Evolutionary conservation across 257 asterid species (phyloP), one percentile per base, ranked within the genome.

Genomic region (Plectranthus barbatus): DNA sequence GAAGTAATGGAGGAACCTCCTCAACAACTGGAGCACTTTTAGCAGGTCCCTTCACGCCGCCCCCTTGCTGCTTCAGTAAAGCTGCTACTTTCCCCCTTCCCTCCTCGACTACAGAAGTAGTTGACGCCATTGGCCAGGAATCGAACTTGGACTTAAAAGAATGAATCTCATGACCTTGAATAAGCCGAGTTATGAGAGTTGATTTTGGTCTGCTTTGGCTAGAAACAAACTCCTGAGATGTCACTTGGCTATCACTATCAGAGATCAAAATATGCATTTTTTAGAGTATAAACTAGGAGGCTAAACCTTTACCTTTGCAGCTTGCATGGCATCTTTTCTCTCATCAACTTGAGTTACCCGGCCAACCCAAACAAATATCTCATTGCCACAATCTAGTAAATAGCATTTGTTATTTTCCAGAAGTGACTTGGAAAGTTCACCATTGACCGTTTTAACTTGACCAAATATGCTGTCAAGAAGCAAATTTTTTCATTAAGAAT

Each of bases 21-120:
- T 93, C 99, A 45, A 45, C 69, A 24, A 81, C 86, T 7, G 93
- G 87, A 72, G 80, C 86, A 82, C 79, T 77, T 79, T 90, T 93
- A 77, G 75, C 79, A 56, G 84, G 83, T 68, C 88, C 90, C 83
- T 90, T 93, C 64, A 81, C 61, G 7, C 82, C 93, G 21, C 71
- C 96, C 59, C 99, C 97, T 82, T 93, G 96, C 78, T 93, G 99
- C 78, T 93, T 93, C 81, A 90, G 78, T 79, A 93, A 70, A 65
- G 97, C 99, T 58, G 99, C 99, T 45, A 93, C 99, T 80, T 90
- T 93, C 46, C 96, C 99, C 72, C 96, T 82, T 56, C 99, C 99
- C 75, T 90, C 97, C 77, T 93, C 99, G 69, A 86, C 81, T 78
- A 77, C 75, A 68, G 90, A 55, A 66, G 91, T 80, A 29, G 90